A percentile compares a stretch with the other conserved stretches of the same genome.
These are phyloP conservation scores for Trichoderma sp. DNA, from an alignment of 2,329 filamentous ascomycete species.

Conservation along the genomic window DNA sequence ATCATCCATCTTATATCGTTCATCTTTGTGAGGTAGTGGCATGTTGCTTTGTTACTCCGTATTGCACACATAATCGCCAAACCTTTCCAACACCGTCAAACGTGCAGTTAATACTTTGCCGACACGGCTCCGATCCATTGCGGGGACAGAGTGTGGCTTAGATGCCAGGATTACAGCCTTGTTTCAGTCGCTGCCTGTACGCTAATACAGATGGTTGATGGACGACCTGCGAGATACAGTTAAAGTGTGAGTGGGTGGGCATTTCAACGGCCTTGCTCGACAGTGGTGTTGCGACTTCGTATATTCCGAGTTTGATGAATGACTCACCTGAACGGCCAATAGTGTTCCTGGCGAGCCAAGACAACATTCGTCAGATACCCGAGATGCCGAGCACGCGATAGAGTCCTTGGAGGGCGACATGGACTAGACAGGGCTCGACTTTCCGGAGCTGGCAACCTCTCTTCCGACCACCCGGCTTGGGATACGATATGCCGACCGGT, in stretches of 20 bases:
- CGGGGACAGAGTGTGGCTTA: neutral
- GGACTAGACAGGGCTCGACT: neutral
- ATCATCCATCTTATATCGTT: neutral
- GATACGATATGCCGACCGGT: neutral
- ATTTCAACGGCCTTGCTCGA: neutral
- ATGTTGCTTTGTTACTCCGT: neutral
- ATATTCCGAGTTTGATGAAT: neutral
- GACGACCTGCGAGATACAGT: neutral
- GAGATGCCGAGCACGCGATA: conserved; percentile 10
- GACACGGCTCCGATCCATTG: neutral
- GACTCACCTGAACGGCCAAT: neutral
- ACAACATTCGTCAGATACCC: neutral
- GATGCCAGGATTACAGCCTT: neutral
- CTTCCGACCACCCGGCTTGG: neutral
- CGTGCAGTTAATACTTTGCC: too few species aligned
- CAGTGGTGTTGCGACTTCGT: neutral
- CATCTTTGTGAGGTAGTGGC: neutral
- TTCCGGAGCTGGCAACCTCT: neutral
- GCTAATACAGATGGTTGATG: neutral
- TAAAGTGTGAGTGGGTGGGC: neutral
- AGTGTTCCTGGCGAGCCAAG: neutral
- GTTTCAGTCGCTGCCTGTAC: neutral
- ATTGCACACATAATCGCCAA: neutral
- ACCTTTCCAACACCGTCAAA: neutral
- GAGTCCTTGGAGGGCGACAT: neutral